Percentiles rank a stretch among this genome's conserved stretches.
These are phyloP conservation scores for Cordyceps militaris DNA, from an alignment of 2,329 filamentous ascomycete genomes.

Conservation along the genomic window DNA sequence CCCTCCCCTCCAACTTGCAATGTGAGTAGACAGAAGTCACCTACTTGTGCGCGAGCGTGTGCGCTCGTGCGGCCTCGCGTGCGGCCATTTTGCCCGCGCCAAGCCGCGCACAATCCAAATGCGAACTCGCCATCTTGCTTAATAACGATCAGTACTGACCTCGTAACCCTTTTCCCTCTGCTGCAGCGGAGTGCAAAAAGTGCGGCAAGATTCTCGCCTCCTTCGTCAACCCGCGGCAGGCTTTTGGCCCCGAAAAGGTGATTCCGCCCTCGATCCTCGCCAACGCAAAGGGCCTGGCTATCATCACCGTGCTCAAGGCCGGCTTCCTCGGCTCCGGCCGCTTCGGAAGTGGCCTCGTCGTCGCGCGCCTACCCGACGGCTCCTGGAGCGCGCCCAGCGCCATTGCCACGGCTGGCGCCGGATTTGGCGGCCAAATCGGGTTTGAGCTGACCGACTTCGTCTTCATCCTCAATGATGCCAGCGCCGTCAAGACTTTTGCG, in stretches of 20 bases:
- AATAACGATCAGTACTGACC: constrained; percentile 1
- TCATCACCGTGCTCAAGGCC: constrained; percentile 81
- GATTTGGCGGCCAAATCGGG: constrained; percentile 79
- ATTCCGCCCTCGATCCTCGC: constrained; percentile 86
- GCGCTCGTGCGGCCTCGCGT: neutral
- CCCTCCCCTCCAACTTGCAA: constrained; percentile 59
- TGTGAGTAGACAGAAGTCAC: constrained; percentile 43
- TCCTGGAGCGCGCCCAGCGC: constrained; percentile 76
- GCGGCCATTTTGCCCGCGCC: neutral
- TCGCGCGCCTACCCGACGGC: constrained; percentile 70
- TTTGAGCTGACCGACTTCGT: constrained; percentile 92
- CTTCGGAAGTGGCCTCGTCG: constrained; percentile 75
- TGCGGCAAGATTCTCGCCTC: constrained; percentile 91
- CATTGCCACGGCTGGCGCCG: constrained; percentile 73
- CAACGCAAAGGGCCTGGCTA: constrained; percentile 84
- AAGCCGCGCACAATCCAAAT: neutral
- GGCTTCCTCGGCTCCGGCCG: constrained; percentile 78
- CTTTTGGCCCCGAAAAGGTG: constrained; percentile 94
- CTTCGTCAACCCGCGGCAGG: constrained; percentile 87
- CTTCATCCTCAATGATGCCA: constrained; percentile 91
- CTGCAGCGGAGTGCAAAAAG: constrained; percentile 89
- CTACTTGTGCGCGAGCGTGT: neutral
- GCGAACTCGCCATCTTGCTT: neutral
- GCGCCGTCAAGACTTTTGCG: constrained; percentile 86
- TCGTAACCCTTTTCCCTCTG: constrained; percentile 12